Conservation (phyloP, 129 eudicot genomes). For the Artemisia annua region DNA sequence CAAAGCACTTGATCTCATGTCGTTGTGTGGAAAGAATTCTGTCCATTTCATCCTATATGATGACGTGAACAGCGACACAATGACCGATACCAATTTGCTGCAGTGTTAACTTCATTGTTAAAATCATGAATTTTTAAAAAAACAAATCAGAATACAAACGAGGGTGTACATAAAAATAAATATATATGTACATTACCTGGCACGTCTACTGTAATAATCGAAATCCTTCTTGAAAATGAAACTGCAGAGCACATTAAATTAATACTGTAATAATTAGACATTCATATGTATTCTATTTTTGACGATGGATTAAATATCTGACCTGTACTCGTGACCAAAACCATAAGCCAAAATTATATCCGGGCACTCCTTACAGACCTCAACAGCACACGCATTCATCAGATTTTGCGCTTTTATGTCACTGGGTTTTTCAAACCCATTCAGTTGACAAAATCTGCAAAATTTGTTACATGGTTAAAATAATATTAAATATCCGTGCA, state of each 20-base stretch:
- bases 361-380: slow-evolving; percentile 61
- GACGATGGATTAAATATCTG: neutral
- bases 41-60: slow-evolving; percentile 66
- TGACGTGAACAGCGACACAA: slow-evolving; percentile 75
- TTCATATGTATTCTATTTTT: neutral
- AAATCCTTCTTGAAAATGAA: slow-evolving; percentile 72
- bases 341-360: slow-evolving; percentile 80
- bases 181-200: slow-evolving; percentile 41
- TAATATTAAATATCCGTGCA: neutral
- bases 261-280: neutral
- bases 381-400: slow-evolving; percentile 77
- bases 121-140: neutral
- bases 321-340: slow-evolving; percentile 77
- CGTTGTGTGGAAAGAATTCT: slow-evolving; percentile 53
- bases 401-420: slow-evolving; percentile 57
- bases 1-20: slow-evolving; percentile 56
- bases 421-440: slow-evolving; percentile 67
- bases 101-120: slow-evolving; percentile 28
- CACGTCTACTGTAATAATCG: slow-evolving; percentile 76
- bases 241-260: slow-evolving; percentile 38
- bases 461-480: slow-evolving; percentile 12
- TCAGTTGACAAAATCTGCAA: slow-evolving; percentile 60
- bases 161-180: too few species aligned
- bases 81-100: slow-evolving; percentile 83
- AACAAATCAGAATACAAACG: neutral